Percentiles rank a stretch among this genome's conserved stretches.
phyloP scores from a whole-genome alignment of 768 basidiomycete genomes.

The Auriculariales sp. region DNA sequence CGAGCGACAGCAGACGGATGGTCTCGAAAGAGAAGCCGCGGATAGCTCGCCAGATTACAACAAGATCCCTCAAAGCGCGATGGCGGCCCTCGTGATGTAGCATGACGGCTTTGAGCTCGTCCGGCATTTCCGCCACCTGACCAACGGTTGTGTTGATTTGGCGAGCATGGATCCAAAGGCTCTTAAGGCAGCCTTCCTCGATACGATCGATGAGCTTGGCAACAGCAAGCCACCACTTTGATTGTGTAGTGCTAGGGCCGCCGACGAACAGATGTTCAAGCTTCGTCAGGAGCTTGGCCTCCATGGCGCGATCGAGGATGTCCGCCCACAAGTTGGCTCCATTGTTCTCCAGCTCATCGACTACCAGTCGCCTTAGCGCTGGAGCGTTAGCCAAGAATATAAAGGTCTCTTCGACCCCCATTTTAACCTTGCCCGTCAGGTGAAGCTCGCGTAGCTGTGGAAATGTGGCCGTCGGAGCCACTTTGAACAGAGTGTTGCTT shows the following conservation, averaged over 20 bases:
- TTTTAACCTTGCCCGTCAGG: not conserved
- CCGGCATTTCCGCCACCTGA: not conserved
- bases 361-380: not conserved
- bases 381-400: not conserved
- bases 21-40: not conserved
- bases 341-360: not conserved
- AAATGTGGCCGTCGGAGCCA: not conserved
- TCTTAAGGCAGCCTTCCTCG: not conserved
- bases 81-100: not conserved
- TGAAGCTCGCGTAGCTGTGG: not conserved
- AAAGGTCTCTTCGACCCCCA: not conserved
- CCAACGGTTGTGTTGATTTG: not conserved
- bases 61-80: not conserved
- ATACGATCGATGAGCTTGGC: not conserved
- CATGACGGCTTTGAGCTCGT: not conserved
- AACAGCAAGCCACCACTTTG: not conserved
- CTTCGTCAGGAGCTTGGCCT: not conserved
- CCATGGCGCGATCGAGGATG: not conserved
- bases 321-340: not conserved
- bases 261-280: not conserved
- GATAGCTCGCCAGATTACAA: not conserved
- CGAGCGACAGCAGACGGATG: not conserved
- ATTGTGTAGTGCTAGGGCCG: not conserved
- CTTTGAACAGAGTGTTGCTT: not conserved
- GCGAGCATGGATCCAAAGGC: not conserved